Evolutionary conservation across 2,329 filamentous ascomycete genomes (phyloP), one percentile per base, ranked within the genome.

Genomic region (Penicillium sp.): DNA sequence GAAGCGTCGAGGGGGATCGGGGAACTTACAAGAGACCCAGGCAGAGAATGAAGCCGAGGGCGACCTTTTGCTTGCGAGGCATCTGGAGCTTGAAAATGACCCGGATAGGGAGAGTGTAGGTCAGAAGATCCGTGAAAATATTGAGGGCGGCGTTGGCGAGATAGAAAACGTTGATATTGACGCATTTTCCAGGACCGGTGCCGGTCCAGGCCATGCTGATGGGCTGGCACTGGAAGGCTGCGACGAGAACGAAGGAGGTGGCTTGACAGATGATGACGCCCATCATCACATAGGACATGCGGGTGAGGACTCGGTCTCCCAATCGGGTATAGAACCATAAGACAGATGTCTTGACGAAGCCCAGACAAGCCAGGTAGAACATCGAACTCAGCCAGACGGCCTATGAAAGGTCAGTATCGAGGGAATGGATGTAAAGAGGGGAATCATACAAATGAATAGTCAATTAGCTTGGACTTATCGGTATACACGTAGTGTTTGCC

Each of bases 81-180:
- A 83, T 68, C 44, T 78, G 72, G 1, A 80, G 63, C 14, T 69
- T 65, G 56, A 75, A 67, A 8, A 81, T 71, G 3, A 75, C 76
- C 20, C 71, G 71, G 41, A 82, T 75, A 1, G 80, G 81, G 3
- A 84, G 67, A 0, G 78, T 62, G 31, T 80, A 79, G n/a, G 80
- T 75, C 10, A 79, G 62, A 39, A 86, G 75, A 64, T 86, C 82
- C 6, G 81, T 84, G 39, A 79, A 61, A 42, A 84, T 84, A 65
- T 85, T 85, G 55, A 84, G 75, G 25, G 81, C 77, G 2, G 82
- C 81, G 31, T 83, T 75, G 31, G 75, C 74, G 27, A 81, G 73
- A 25, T 83, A 74, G 45, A 82, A 79, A 0, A 71, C 69, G 2
- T 78, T 74, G 54, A 84, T 70, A 48, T 72, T 65, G 48, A 81